Base-by-base conservation (phyloP, 305 asterid species). In the Fraxinus albicans region DNA sequence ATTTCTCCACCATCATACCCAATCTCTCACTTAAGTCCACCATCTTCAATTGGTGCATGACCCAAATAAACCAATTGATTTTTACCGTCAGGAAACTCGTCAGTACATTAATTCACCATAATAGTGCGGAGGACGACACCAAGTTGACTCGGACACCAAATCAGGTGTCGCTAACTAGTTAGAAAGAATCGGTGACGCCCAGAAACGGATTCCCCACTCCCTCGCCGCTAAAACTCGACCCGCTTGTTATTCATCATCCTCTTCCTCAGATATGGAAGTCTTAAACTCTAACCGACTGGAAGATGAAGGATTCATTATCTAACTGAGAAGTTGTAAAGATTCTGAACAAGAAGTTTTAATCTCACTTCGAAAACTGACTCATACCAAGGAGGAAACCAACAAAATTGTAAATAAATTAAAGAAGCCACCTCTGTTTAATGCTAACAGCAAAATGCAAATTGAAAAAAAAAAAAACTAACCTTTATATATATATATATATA, bases 21-120 rank as follows among this genome's bases (percentile, higher is more conserved):
- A 92, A 96, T 63, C 89, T 96, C 35, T 98, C 99, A 38, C 91
- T 96, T 63, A 90, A 86, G 74, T 85, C 99, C 76, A 84, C 97
- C 65, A 96, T 96, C 63, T 86, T 89, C 77, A 94, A 85, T 58
- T 94, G 95, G 92, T 94, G 96, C 85, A 89, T 84, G 77, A 82
- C 84, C 35, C 87, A 88, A 65, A 82, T 0, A 86, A 82, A 23
- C 94, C 98, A 31, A 29, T 92, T 50, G 94, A 91, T 50, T 89
- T 87, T n/a, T n/a, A 35, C 86, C 38, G 97, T 98, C 1, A 89
- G 88, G 10, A 90, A 88, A 21, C 86, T 93, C 76, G 92, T 93
- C 2, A 90, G 89, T 6, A 65, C 77, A 29, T 79, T 92, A 29
- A 29, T 29, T 29, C 31, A 29, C 31, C 31, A 0, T 29, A 29